A percentile compares a stretch with the other conserved stretches of the same genome.
Conservation (phyloP, 2,329 filamentous ascomycete species). For the Calonectria leucothoes region DNA sequence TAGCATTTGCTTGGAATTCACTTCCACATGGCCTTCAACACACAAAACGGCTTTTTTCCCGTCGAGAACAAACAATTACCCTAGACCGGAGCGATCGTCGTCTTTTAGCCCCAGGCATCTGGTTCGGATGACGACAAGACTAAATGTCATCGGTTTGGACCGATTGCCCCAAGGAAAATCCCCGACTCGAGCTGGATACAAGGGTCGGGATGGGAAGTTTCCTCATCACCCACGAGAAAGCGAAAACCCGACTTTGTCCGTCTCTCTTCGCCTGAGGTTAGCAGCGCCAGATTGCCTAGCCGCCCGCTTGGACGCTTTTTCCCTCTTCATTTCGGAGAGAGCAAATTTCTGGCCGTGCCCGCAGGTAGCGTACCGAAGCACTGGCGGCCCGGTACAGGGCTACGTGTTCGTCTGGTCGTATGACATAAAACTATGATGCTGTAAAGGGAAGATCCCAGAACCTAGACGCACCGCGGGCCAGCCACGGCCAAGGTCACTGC, state of each 20-base stretch:
- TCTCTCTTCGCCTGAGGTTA: slow-evolving; percentile 28
- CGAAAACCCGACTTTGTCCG: slow-evolving; percentile 28
- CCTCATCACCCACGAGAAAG: slow-evolving; percentile 10
- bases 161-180: slow-evolving; percentile 1
- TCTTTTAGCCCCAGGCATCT: neutral
- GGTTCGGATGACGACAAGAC: neutral
- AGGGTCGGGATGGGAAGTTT: neutral
- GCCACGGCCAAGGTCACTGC: neutral
- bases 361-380: slow-evolving; percentile 25
- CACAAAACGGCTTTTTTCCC: slow-evolving; percentile 5
- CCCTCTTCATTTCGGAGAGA: slow-evolving; percentile 35
- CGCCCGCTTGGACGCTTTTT: slow-evolving; percentile 35
- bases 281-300: slow-evolving; percentile 14
- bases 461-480: slow-evolving; percentile 19
- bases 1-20: neutral
- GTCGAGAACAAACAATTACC: neutral
- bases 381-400: slow-evolving; percentile 28
- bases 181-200: neutral
- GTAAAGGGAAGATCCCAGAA: slow-evolving; percentile 23
- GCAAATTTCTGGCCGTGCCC: slow-evolving; percentile 34
- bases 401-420: slow-evolving; percentile 36
- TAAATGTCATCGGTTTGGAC: neutral
- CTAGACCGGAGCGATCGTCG: neutral
- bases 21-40: slow-evolving; percentile 8
- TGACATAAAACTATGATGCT: slow-evolving; percentile 27